phyloP scores from a whole-genome alignment of 2,329 filamentous ascomycete genomes.

The Sarocladium brachiariae region DNA sequence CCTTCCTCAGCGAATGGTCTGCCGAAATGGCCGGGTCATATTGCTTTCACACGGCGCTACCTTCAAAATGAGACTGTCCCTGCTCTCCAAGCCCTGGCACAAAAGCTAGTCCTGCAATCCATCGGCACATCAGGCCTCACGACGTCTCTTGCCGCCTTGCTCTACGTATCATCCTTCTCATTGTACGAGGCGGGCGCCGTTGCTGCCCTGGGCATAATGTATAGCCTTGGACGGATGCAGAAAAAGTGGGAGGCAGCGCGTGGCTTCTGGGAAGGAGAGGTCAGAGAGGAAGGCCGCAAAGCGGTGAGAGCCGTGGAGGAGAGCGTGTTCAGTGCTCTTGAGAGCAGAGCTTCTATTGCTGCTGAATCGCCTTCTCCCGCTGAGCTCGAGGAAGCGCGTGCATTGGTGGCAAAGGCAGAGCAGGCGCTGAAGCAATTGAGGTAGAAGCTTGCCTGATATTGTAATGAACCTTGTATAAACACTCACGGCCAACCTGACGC shows the following conservation, averaged over 20 bases:
- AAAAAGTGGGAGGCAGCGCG: constrained; percentile 55
- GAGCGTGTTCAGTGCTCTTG: constrained; percentile 42
- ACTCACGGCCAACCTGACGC: background rate
- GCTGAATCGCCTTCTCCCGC: constrained; percentile 5
- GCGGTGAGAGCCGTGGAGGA: constrained; percentile 51
- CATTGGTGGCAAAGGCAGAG: constrained; percentile 42
- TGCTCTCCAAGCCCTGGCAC: constrained; percentile 64
- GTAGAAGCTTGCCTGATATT: constrained; percentile 20
- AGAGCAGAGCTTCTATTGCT: constrained; percentile 15
- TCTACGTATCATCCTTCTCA: constrained; percentile 49
- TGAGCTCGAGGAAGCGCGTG: constrained; percentile 26
- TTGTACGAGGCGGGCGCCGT: constrained; percentile 58
- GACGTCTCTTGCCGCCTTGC: constrained; percentile 44
- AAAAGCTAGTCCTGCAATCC: constrained; percentile 68
- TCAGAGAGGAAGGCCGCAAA: constrained; percentile 60
- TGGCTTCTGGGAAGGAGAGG: constrained; percentile 57
- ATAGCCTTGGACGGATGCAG: constrained; percentile 54
- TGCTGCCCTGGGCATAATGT: constrained; percentile 53
- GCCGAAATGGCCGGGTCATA: constrained; percentile 65
- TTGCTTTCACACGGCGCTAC: constrained; percentile 62
- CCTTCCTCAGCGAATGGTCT: constrained; percentile 16
- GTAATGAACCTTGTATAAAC: background rate
- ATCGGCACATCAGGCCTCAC: constrained; percentile 63
- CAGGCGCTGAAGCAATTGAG: constrained; percentile 41
- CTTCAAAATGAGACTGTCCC: constrained; percentile 62